phyloP scores from a whole-genome alignment of 1,284 basidiomycete species.

The Malassezia vespertilionis region DNA sequence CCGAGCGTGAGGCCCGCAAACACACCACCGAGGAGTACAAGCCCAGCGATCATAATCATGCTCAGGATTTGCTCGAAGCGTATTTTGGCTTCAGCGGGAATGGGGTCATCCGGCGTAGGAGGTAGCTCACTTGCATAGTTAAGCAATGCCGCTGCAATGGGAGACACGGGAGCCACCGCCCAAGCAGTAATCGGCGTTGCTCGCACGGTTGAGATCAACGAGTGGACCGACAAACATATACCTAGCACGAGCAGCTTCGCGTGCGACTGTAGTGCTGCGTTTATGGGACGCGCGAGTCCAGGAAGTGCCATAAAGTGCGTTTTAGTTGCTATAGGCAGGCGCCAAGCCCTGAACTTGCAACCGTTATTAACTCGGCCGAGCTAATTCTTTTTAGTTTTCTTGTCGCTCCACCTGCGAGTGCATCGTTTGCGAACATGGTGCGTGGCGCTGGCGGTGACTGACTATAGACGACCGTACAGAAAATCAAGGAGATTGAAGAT shows the following conservation, averaged over 20 bases:
- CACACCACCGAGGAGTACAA: slow-evolving; percentile 49
- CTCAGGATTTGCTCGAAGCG: slow-evolving; percentile 4
- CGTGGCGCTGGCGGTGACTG: neutral
- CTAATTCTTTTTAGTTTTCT: neutral
- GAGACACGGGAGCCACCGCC: neutral
- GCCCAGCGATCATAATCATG: slow-evolving; percentile 6
- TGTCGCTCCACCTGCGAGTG: neutral
- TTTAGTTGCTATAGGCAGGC: too few relatives aligned
- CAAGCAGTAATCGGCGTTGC: slow-evolving; percentile 4
- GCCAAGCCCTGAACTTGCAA: too few relatives aligned
- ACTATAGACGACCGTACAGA: slow-evolving; percentile 32
- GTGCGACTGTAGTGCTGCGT: too few relatives aligned
- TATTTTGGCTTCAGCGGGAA: neutral
- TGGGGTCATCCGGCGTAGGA: too few relatives aligned
- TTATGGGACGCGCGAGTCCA: too few relatives aligned
- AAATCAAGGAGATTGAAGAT: slow-evolving; percentile 47
- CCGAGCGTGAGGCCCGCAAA: slow-evolving; percentile 65
- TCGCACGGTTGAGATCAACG: slow-evolving; percentile 2
- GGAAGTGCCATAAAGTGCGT: too few relatives aligned
- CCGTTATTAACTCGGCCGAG: slow-evolving; percentile 10
- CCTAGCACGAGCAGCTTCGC: slow-evolving; percentile 7
- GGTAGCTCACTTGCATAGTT: too few relatives aligned
- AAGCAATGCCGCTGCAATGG: neutral
- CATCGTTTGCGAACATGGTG: slow-evolving; percentile 10
- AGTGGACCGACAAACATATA: slow-evolving; percentile 9